Conservation (phyloP, 1,284 basidiomycete genomes). For the Leucoagaricus sp. region DNA sequence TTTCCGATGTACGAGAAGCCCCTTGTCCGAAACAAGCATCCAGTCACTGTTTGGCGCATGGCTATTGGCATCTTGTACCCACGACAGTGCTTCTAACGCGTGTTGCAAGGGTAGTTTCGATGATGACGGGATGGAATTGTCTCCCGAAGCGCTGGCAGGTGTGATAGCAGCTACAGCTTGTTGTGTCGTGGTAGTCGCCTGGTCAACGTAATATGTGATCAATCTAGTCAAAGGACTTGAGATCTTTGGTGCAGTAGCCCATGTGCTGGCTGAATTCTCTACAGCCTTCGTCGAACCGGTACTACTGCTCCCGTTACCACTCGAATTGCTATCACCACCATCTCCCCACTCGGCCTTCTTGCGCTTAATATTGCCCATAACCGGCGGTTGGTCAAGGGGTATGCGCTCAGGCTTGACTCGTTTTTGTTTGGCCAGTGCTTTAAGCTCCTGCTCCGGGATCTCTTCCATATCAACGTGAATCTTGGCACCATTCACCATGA, state of each 20-base stretch:
- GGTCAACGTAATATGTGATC: conserved; percentile 75
- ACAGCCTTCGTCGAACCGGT: conserved; percentile 1
- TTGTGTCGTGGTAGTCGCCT: conserved; percentile 69
- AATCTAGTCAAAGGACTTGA: conserved; percentile 73
- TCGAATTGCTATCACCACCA: conserved; percentile 34
- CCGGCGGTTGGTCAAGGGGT: conserved; percentile 91
- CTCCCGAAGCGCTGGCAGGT: conserved; percentile 48
- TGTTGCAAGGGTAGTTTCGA: conserved; percentile 73
- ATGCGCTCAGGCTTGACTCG: conserved; percentile 85
- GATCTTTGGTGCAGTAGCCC: conserved; percentile 60
- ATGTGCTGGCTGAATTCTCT: conserved; percentile 26
- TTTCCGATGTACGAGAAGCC: conserved; percentile 78
- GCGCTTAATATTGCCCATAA: conserved; percentile 69
- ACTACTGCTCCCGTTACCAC: conserved; percentile 31
- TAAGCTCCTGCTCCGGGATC: conserved; percentile 86
- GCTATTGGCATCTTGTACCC: conserved; percentile 72
- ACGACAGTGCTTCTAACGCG: conserved; percentile 78
- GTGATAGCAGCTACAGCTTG: conserved; percentile 73
- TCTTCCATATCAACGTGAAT: conserved; percentile 91
- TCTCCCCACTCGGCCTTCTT: conserved; percentile 68
- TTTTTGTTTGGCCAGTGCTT: conserved; percentile 81
- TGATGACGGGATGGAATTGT: conserved; percentile 45
- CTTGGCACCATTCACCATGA: conserved; percentile 90
- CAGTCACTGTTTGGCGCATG: conserved; percentile 63
- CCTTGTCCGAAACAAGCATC: conserved; percentile 82